Evolutionary conservation across 106 monocot species (phyloP), one percentile per base, ranked within the genome.

Genomic region (Hemerocallis citrina): DNA sequence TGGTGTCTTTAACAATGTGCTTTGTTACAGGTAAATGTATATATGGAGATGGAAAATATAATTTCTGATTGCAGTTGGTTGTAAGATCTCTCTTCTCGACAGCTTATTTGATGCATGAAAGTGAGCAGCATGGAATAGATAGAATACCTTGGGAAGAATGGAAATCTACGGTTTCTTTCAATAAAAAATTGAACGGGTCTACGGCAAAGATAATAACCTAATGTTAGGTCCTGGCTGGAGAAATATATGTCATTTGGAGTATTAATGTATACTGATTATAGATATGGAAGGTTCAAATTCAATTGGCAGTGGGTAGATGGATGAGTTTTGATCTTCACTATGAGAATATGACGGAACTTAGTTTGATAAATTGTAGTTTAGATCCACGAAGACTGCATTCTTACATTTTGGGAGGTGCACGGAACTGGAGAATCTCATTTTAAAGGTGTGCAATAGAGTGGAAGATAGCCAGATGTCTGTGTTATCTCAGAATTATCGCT

Each of bases 161-260:
- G 92, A 24, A 69, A 52, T 7, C 54, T 92, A 9, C 77, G 80
- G 34, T 62, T 77, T 17, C 77, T 92, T 42, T 68, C 66, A 0
- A 75, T 92, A 15, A 83, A 83, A 65, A 81, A 83, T 56, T 92
- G 92, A 59, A 64, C 64, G 68, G 77, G 65, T 50, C 70, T 92
- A 33, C 67, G 74, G 3, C 77, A n/a, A 80, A 66, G 69, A 71
- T 51, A 80, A 83, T 34, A 48, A 87, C 14, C 10, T 75, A 22
- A 92, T 64, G 61, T 34, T 92, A 10, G 86, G 92, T 34, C 61
- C 38, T 22, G 92, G 92, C 17, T 87, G 73, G 74, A 80, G 45
- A 25, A 87, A 55, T 6, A 76, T 92, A 30, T 65, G 58, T 37
- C 19, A 24, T 20, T 70, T 92, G 40, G 83, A 92, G 58, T 83